phyloP scores from a whole-genome alignment of 2,329 filamentous ascomycete genomes.

The Fusarium sp. region DNA sequence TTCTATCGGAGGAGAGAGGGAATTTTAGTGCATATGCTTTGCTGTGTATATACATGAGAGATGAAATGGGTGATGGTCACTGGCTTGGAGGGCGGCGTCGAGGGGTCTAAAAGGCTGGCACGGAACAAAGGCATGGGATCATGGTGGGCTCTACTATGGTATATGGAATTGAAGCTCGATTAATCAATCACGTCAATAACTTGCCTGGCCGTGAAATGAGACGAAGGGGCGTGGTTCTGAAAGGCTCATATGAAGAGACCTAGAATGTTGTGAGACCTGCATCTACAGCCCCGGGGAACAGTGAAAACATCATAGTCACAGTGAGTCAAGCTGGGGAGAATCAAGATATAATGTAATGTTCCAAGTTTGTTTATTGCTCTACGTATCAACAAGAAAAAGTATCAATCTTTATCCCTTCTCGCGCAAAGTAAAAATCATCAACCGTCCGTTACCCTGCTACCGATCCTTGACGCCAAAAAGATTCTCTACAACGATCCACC shows the following conservation, averaged over 20 bases:
- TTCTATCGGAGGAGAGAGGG: neutral
- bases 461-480: constrained; percentile 29
- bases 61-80: neutral
- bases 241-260: neutral
- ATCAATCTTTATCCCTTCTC: constrained; percentile 21
- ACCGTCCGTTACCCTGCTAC: constrained; percentile 24
- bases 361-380: constrained; percentile 3
- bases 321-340: neutral
- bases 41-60: neutral
- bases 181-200: neutral
- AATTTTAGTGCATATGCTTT: neutral
- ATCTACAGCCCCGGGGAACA: neutral
- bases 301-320: neutral
- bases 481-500: constrained; percentile 17
- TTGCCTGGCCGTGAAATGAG: neutral
- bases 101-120: constrained; percentile 3
- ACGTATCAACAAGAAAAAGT: constrained; percentile 5
- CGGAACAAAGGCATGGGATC: neutral
- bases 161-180: constrained; percentile 15
- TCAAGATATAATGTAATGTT: constrained; percentile 6
- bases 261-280: neutral
- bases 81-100: constrained; percentile 4
- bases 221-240: too few relatives aligned
- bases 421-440: constrained; percentile 2
- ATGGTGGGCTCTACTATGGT: constrained; percentile 5